phyloP scores from a whole-genome alignment of 2,329 filamentous ascomycete species.

The Achaetomium macrosporum region DNA sequence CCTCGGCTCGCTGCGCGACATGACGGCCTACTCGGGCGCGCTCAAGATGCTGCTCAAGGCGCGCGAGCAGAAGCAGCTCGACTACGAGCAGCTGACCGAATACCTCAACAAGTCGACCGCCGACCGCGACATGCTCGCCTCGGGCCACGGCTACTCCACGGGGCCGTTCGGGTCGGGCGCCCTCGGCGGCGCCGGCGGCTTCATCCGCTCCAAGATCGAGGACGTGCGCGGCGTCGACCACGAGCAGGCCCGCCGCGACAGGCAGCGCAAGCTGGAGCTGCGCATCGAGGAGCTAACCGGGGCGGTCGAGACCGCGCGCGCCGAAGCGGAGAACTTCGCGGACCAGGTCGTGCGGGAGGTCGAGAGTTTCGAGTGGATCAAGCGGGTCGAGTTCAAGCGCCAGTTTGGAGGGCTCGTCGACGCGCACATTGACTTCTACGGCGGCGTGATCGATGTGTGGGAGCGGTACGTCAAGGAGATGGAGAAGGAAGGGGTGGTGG shows the following conservation, averaged over 20 bases:
- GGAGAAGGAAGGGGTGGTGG: conserved; percentile 56
- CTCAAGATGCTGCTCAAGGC: conserved; percentile 85
- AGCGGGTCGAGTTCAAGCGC: conserved; percentile 83
- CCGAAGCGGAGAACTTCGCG: conserved; percentile 86
- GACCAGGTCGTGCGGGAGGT: conserved; percentile 94
- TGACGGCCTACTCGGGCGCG: conserved; percentile 88
- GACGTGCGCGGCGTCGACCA: conserved; percentile 96
- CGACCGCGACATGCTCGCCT: conserved; percentile 72
- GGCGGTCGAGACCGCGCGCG: conserved; percentile 83
- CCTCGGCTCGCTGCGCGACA: conserved; percentile 83
- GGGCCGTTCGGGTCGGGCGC: conserved; percentile 19
- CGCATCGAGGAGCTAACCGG: conserved; percentile 86
- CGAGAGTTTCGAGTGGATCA: conserved; percentile 92
- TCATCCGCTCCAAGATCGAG: conserved; percentile 90
- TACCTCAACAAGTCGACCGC: conserved; percentile 87
- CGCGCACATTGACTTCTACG: conserved; percentile 83
- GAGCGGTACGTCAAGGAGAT: conserved; percentile 84
- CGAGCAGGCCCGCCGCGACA: conserved; percentile 81
- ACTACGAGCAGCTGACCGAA: conserved; percentile 92
- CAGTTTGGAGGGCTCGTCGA: conserved; percentile 79
- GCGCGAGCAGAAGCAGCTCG: conserved; percentile 94
- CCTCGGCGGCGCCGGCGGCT: conserved; percentile 72
- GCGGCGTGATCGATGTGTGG: conserved; percentile 74
- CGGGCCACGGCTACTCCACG: background rate
- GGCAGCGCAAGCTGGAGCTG: conserved; percentile 83